A percentile compares a stretch with the other conserved stretches of the same genome.
These are phyloP conservation scores for Sphagnum magellanicum DNA, from an alignment of 228 moss, liverwort and hornwort genomes.

Conservation along the genomic window DNA sequence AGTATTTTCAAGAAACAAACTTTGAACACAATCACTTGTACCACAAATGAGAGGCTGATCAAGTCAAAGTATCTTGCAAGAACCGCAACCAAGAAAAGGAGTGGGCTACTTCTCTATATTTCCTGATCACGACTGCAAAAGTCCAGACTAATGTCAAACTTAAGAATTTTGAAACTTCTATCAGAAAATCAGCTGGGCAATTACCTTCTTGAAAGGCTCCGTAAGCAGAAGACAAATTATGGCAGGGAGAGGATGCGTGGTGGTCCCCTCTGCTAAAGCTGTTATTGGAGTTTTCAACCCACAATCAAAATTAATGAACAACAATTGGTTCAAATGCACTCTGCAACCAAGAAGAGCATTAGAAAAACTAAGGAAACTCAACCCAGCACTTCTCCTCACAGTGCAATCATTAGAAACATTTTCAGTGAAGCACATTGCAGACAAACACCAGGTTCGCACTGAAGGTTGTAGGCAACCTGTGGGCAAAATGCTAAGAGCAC, in stretches of 20 bases:
- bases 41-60: not conserved
- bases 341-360: slow-evolving; percentile 24
- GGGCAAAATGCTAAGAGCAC: not conserved
- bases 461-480: too few species aligned
- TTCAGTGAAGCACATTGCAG: too few species aligned
- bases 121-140: too few species aligned
- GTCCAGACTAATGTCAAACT: too few species aligned
- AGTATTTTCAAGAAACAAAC: not conserved
- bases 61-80: too few species aligned
- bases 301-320: slow-evolving; percentile 51
- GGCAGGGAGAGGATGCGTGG: slow-evolving; percentile 71
- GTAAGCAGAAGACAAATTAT: slow-evolving; percentile 63
- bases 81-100: too few species aligned
- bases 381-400: too few species aligned
- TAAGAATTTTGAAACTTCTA: too few species aligned
- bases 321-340: slow-evolving; percentile 63
- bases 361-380: too few species aligned
- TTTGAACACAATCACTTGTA: not conserved
- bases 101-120: too few species aligned
- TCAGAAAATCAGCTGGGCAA: not conserved
- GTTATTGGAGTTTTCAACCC: slow-evolving; percentile 33
- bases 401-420: too few species aligned
- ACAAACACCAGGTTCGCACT: too few species aligned
- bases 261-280: slow-evolving; percentile 60
- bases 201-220: slow-evolving; percentile 59